phyloP scores from a whole-genome alignment of 106 monocot genomes.

The Dioscorea dumetorum region DNA sequence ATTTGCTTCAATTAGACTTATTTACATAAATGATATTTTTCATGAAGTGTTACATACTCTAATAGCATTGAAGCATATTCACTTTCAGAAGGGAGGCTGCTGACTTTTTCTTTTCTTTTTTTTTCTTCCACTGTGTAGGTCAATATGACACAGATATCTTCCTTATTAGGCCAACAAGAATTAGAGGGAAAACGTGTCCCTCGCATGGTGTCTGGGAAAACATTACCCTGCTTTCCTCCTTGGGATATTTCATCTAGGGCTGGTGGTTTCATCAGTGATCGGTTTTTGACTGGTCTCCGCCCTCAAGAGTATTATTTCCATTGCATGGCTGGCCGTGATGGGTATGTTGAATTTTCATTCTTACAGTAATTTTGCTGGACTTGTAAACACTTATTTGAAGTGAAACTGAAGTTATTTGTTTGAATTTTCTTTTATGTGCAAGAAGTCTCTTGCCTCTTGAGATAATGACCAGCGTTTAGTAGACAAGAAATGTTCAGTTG shows the following conservation, averaged over 20 bases:
- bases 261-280: conserved; percentile 90
- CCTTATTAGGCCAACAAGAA: conserved; percentile 92
- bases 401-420: too few species aligned
- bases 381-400: too few species aligned
- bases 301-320: conserved; percentile 99
- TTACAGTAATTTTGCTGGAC: too few species aligned
- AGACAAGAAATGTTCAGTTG: too few species aligned
- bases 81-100: too few species aligned
- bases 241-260: conserved; percentile 84
- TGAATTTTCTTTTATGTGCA: too few species aligned
- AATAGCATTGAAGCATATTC: too few species aligned
- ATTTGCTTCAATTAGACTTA: too few species aligned
- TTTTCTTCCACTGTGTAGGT: conserved; percentile 37
- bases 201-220: conserved; percentile 92
- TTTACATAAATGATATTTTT: too few species aligned
- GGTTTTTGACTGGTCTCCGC: conserved; percentile 89
- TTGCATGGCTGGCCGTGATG: conserved; percentile 99
- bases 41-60: too few species aligned
- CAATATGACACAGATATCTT: conserved; percentile 95
- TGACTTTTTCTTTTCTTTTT: neutral
- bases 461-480: too few species aligned
- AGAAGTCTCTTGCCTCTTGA: too few species aligned
- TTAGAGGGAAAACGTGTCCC: conserved; percentile 96
- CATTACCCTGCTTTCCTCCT: conserved; percentile 90
- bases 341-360: conserved; percentile 28